Base-by-base conservation (phyloP, 2,329 filamentous ascomycete species). In the Mycosphaerella arachidis region DNA sequence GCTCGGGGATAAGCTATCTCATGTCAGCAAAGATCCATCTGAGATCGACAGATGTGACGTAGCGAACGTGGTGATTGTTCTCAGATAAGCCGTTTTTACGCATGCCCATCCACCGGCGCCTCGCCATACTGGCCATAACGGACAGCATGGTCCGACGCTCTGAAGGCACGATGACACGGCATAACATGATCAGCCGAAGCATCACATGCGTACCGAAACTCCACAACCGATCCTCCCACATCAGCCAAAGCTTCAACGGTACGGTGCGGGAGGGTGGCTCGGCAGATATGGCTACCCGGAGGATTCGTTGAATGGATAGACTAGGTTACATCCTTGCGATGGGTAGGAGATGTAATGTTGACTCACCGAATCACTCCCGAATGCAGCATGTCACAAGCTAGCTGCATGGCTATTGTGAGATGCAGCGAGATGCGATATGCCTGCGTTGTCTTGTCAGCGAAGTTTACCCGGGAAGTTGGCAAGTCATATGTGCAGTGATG, bases 291-390 rank as follows among this genome's bases (percentile, higher is more conserved):
- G 71, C 72, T 67, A 70, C 69, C 50, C 68, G 53, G 50, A 61
- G 60, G 66, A 68, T 69, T 75, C 71, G 69, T 74, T 68, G 73
- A 75, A 75, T 75, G 73, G 73, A 75, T 75, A 69, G 71, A 74
- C 73, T 74, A 54, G 69, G 60, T 71, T 69, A 73, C 72, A 74
- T 75, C 73, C 65, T 73, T 58, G 67, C 67, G 50, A 16, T 63
- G 52, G 33, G 53, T 52, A 54, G 52, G 54, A n/a, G 31, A 33
- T 31, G 20, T 30, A 27, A 55, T 53, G 16, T 31, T 24, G 31
- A 48, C 66, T 65, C 65, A 68, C 66, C 63, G 24, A 24, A 24
- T 24, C 24, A 24, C 24, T 24, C 24, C 24, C 24, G 24, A 24
- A 24, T 24, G 24, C 24, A 24, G 24, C 24, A 24, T 24, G 24